Percentiles rank a stretch among this genome's conserved stretches.
These are phyloP conservation scores for Nidula microcarpa DNA, from an alignment of 768 basidiomycete genomes.

Conservation along the genomic window DNA sequence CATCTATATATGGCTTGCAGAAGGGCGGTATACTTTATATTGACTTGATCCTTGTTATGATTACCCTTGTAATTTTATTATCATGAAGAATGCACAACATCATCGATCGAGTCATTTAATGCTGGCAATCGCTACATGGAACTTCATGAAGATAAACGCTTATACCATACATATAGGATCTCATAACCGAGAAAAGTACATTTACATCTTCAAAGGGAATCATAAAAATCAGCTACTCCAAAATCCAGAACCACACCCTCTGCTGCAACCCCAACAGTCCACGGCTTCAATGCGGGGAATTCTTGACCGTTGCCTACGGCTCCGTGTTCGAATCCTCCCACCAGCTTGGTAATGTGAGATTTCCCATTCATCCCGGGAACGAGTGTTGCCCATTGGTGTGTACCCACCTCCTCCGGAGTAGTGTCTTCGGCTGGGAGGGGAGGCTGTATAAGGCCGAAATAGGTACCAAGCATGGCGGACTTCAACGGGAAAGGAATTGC, in stretches of 20 bases:
- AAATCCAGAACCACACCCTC: not conserved
- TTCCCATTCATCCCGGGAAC: slow-evolving; percentile 1
- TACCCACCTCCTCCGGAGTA: slow-evolving; percentile 16
- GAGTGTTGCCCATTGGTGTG: slow-evolving; percentile 13
- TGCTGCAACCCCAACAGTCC: not conserved
- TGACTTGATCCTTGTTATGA: not conserved
- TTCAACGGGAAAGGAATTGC: slow-evolving; percentile 12
- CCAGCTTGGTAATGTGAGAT: not conserved
- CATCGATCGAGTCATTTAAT: no score
- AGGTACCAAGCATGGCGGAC: slow-evolving; percentile 5
- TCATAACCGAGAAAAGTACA: not conserved
- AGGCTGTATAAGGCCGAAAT: slow-evolving; percentile 12
- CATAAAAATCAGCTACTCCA: not conserved
- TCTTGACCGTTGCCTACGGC: not conserved
- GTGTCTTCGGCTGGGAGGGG: slow-evolving; percentile 10
- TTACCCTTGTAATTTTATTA: not conserved
- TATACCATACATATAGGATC: not conserved
- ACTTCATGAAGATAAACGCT: no score
- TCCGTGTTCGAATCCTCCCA: not conserved
- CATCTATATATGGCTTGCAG: not conserved
- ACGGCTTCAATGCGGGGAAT: not conserved
- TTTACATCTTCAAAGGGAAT: not conserved
- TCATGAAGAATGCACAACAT: no score
- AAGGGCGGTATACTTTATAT: not conserved
- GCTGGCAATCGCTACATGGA: no score